These are phyloP conservation scores for Rhodotorula sp. DNA, from an alignment of 1,284 basidiomycete genomes.

Conservation along the genomic window DNA sequence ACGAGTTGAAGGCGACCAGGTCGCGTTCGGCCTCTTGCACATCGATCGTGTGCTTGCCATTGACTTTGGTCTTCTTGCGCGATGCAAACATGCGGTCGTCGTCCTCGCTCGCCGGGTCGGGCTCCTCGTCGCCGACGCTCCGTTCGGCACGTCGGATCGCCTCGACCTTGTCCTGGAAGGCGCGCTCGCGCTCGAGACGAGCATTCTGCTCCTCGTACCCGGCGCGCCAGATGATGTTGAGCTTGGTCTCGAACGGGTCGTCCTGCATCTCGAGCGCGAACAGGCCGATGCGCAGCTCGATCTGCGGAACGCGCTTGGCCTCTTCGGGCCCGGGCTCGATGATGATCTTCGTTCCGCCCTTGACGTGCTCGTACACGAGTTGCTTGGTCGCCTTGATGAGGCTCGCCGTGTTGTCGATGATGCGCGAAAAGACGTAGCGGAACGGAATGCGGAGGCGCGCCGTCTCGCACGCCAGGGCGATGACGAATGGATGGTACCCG, in stretches of 20 bases:
- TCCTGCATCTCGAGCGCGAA: conserved; percentile 76
- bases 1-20: conserved; percentile 71
- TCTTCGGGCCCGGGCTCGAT: conserved; percentile 66
- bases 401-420: conserved; percentile 52
- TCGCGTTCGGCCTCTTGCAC: conserved; percentile 72
- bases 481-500: conserved; percentile 44
- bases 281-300: conserved; percentile 63
- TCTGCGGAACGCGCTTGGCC: conserved; percentile 67
- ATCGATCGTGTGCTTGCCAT: conserved; percentile 64
- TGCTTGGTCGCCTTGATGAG: conserved; percentile 55
- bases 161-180: conserved; percentile 75
- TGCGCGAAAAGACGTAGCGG: conserved; percentile 63
- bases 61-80: conserved; percentile 59
- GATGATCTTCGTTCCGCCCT: conserved; percentile 58
- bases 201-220: conserved; percentile 73
- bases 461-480: conserved; percentile 63
- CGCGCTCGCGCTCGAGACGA: conserved; percentile 75
- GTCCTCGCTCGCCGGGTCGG: not conserved
- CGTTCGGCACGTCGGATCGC: conserved; percentile 56
- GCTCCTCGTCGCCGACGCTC: conserved; percentile 34
- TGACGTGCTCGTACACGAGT: conserved; percentile 52
- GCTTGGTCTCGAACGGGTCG: conserved; percentile 77
- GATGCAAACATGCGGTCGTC: not conserved
- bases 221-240: conserved; percentile 76
- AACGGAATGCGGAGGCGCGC: conserved; percentile 75